Evolutionary conservation across 2,329 filamentous ascomycete species (phyloP), one percentile per base, ranked within the genome.

Genomic region (Juglanconis oblonga): DNA sequence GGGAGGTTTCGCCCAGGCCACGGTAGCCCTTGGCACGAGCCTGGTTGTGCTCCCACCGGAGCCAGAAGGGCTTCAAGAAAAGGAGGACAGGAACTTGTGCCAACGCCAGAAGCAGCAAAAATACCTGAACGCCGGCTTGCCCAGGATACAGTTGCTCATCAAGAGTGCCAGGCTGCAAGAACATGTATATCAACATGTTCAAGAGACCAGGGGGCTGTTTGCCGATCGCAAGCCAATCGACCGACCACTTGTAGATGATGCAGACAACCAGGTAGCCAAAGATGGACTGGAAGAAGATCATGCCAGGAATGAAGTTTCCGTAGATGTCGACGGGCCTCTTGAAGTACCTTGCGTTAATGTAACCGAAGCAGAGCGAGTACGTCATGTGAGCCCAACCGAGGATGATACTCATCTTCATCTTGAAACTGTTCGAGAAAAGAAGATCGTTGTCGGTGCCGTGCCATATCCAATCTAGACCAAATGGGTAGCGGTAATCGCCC

Each of bases 161-260:
- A 14, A 88, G 71, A 0, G 76, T 90, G 55, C 92, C 92, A 3
- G 95, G 95, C 65, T 88, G 87, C 67, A 99, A 78, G 81, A 99
- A 99, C 96, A 99, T 99, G 84, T 97, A 97, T 71, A 99, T 99
- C 70, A 99, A 82, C 94, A 98, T 98, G 83, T 99, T 99, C 64
- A 99, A 79, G 62, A 99, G 81, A 69, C 92, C 92, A 2, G 96
- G 95, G 1, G 96, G 91, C 64, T 85, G 82, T 67, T 82, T 73
- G 45, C 81, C 86, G 47, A 81, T 82, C 10, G 81, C 86, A 33
- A 73, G 68, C 95, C 95, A 99, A 74, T 99, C 88, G 42, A 97
- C 83, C 9, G 85, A 89, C 95, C 96, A 99, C 78, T 99, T 99
- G 83, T 96, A 98, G 68, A 99, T 78, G 71, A 99, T 97, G 70